These are phyloP conservation scores for Globisporangium recalcitrans DNA, from an alignment of 352 stramenopile species.

Conservation along the genomic window DNA sequence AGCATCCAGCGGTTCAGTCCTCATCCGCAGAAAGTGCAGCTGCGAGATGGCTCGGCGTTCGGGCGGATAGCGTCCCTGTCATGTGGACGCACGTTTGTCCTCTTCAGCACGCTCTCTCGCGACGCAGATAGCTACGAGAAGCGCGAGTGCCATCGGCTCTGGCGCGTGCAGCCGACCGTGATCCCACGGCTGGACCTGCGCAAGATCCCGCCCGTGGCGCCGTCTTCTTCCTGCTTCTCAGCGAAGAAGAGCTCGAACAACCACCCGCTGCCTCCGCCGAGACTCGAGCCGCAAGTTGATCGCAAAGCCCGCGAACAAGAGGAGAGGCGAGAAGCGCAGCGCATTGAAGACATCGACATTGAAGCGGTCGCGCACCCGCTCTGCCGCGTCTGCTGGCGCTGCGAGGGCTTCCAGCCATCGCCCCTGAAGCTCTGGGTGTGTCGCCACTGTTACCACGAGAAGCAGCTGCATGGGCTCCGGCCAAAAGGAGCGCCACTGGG, in stretches of 20 bases:
- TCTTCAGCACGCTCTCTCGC: slow-evolving; percentile 64
- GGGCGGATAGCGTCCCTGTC: slow-evolving; percentile 48
- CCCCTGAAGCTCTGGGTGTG: slow-evolving; percentile 64
- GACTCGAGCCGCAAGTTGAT: slow-evolving; percentile 54
- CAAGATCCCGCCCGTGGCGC: slow-evolving; percentile 27
- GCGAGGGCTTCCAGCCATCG: slow-evolving; percentile 66
- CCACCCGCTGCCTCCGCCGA: slow-evolving; percentile 25
- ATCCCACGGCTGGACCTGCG: slow-evolving; percentile 49
- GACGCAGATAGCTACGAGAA: slow-evolving; percentile 54
- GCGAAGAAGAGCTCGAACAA: slow-evolving; percentile 16
- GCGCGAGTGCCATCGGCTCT: slow-evolving; percentile 41
- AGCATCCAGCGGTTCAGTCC: slow-evolving; percentile 47
- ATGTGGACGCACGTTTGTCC: slow-evolving; percentile 66
- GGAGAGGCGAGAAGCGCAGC: slow-evolving; percentile 31
- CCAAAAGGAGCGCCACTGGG: slow-evolving; percentile 31
- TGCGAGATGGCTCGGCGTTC: slow-evolving; percentile 31
- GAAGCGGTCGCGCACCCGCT: slow-evolving; percentile 59
- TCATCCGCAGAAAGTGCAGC: slow-evolving; percentile 28
- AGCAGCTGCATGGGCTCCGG: slow-evolving; percentile 54
- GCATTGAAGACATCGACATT: slow-evolving; percentile 64
- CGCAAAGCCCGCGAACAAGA: slow-evolving; percentile 25
- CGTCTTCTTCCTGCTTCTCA: slow-evolving; percentile 34
- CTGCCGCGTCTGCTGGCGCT: slow-evolving; percentile 74
- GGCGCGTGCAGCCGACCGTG: slow-evolving; percentile 32
- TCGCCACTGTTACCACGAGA: slow-evolving; percentile 65